Evolutionary conservation across 148 eudicot genomes (phyloP).

Genomic region (Selenicereus undatus): DNA sequence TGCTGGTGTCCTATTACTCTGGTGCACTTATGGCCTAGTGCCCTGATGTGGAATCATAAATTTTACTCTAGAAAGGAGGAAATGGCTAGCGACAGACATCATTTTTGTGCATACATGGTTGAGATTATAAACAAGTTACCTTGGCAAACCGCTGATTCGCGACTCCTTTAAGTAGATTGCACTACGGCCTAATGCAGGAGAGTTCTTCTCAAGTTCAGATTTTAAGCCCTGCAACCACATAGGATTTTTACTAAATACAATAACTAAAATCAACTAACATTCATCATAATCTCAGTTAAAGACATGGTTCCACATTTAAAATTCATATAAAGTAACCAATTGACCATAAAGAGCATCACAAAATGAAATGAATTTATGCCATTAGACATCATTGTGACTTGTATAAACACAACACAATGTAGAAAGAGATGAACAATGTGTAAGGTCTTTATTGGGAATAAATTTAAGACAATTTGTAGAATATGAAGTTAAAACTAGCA

Average conservation of each 20-base stretch:
- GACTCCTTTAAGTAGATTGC: conserved; percentile 84
- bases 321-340: neutral
- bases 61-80: neutral
- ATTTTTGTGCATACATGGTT: neutral
- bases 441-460: neutral
- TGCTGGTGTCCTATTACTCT: neutral
- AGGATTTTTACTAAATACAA: neutral
- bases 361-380: neutral
- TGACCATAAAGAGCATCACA: neutral
- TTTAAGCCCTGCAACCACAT: conserved; percentile 62
- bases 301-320: neutral
- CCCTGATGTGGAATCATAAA: neutral
- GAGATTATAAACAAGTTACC: conserved; percentile 35
- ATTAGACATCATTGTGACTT: neutral
- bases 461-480: neutral
- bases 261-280: neutral
- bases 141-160: conserved; percentile 78
- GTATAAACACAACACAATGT: neutral
- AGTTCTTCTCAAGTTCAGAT: conserved; percentile 84
- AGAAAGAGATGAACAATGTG: neutral
- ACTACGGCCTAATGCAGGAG: conserved; percentile 85
- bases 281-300: neutral
- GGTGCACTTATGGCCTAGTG: neutral
- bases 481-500: neutral
- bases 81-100: neutral